phyloP scores from a whole-genome alignment of 176 grass and related monocot species.

The Hordeum marinum region DNA sequence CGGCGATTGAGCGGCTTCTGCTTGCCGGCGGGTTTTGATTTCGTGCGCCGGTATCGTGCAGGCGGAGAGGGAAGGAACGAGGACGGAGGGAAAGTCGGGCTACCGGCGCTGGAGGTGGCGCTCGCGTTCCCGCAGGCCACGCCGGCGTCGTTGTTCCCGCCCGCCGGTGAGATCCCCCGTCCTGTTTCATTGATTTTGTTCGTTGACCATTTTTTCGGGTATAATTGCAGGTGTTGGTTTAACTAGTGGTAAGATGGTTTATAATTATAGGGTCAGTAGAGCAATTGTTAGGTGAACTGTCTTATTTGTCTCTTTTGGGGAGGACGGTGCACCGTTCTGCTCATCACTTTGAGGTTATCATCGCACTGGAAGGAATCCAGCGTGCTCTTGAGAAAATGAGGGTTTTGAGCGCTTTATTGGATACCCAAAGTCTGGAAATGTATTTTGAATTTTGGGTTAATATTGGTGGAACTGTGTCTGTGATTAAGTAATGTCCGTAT shows the following conservation, averaged over 20 bases:
- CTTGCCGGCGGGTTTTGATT: not conserved
- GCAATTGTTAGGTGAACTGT: not conserved
- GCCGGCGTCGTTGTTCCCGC: slow-evolving; percentile 63
- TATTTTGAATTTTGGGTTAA: not conserved
- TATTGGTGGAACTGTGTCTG: not conserved
- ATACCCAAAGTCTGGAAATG: not conserved
- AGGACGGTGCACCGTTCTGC: not conserved
- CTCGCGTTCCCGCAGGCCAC: slow-evolving; percentile 66
- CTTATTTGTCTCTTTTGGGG: not conserved
- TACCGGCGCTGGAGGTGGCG: slow-evolving; percentile 51
- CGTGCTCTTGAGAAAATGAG: not conserved
- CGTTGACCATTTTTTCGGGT: not conserved
- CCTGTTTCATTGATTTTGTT: not conserved
- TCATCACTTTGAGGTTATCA: not conserved
- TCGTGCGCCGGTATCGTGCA: not conserved
- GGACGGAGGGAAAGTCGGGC: slow-evolving; percentile 34
- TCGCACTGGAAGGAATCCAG: not conserved
- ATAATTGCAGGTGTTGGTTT: not conserved
- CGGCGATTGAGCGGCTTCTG: not conserved
- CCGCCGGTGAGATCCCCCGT: slow-evolving; percentile 30
- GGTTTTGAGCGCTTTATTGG: not conserved
- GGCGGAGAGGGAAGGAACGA: not conserved
- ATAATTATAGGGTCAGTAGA: not conserved
- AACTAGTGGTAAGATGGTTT: not conserved
- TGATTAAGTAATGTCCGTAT: not conserved